These are phyloP conservation scores for Trichophyton simii DNA, from an alignment of 2,329 filamentous ascomycete genomes.

Conservation along the genomic window DNA sequence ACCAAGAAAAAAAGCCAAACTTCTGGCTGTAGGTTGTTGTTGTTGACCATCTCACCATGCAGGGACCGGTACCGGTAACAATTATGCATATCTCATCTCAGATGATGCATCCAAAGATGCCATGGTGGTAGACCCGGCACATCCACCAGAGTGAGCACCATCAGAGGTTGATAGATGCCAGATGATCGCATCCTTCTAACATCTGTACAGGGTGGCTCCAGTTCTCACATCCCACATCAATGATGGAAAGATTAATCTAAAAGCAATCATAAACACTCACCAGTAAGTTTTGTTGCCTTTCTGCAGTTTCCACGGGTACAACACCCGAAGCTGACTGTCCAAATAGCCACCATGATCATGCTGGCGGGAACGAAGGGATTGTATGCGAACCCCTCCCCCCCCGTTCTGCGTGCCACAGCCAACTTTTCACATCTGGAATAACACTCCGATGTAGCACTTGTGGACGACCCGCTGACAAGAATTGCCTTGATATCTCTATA, in stretches of 20 bases:
- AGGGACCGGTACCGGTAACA: constrained; percentile 29
- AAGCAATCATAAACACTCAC: constrained; percentile 88
- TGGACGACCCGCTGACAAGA: constrained; percentile 5
- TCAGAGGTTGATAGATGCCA: background rate
- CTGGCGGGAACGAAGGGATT: constrained; percentile 77
- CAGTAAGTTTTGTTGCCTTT: constrained; percentile 51
- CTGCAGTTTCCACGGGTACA: background rate
- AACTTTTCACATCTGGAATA: background rate
- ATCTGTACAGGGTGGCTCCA: constrained; percentile 45
- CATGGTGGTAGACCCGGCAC: constrained; percentile 40
- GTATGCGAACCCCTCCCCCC: constrained; percentile 35
- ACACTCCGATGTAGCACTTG: background rate
- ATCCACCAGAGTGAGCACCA: constrained; percentile 36
- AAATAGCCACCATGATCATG: constrained; percentile 77
- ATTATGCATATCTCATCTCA: constrained; percentile 41
- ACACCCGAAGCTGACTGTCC: constrained; percentile 8
- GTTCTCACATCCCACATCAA: constrained; percentile 61
- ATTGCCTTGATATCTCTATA: constrained; percentile 18
- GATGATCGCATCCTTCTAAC: background rate
- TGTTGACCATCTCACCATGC: background rate
- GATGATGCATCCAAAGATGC: constrained; percentile 39
- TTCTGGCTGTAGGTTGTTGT: too few relatives aligned
- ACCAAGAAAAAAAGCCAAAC: too few relatives aligned
- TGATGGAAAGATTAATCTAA: constrained; percentile 64
- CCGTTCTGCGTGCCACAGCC: background rate